phyloP scores from a whole-genome alignment of 306 rosid species.

The Ziziphus jujuba region DNA sequence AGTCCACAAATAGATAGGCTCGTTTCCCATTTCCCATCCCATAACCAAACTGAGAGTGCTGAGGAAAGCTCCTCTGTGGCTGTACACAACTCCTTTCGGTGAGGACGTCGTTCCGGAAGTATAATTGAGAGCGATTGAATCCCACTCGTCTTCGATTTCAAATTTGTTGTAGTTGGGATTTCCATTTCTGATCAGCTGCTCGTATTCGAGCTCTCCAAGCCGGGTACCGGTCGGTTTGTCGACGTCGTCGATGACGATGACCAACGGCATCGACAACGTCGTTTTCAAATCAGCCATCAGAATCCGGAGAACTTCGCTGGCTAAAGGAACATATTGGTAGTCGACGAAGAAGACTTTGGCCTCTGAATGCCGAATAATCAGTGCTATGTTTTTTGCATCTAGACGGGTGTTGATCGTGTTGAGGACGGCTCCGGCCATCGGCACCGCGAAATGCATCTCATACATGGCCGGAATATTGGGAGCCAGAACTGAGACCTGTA shows the following conservation, averaged over 20 bases:
- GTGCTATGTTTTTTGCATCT: constrained; percentile 65
- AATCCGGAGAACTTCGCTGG: constrained; percentile 52
- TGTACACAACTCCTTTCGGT: constrained; percentile 87
- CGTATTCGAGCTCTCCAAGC: constrained; percentile 73
- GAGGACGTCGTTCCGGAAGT: constrained; percentile 92
- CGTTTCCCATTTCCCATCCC: constrained; percentile 82
- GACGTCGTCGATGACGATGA: constrained; percentile 76
- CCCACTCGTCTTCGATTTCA: constrained; percentile 60
- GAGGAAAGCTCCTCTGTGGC: constrained; percentile 84
- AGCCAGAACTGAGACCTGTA: constrained; percentile 59
- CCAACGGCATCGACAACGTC: constrained; percentile 51
- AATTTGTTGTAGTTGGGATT: constrained; percentile 29
- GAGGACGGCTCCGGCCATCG: constrained; percentile 85
- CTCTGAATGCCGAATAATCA: constrained; percentile 70
- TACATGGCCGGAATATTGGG: constrained; percentile 92
- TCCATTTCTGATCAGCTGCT: constrained; percentile 50
- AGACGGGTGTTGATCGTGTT: constrained; percentile 82
- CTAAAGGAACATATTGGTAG: constrained; percentile 48
- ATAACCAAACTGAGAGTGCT: constrained; percentile 68
- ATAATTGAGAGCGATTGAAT: constrained; percentile 71
- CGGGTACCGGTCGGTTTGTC: constrained; percentile 66
- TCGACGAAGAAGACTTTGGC: constrained; percentile 79
- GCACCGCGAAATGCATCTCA: constrained; percentile 97
- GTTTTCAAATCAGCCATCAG: constrained; percentile 15
- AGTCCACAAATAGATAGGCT: constrained; percentile 81